Evolutionary conservation across 441 rosid species (phyloP).

Genomic region (Syzygium syzygioides): DNA sequence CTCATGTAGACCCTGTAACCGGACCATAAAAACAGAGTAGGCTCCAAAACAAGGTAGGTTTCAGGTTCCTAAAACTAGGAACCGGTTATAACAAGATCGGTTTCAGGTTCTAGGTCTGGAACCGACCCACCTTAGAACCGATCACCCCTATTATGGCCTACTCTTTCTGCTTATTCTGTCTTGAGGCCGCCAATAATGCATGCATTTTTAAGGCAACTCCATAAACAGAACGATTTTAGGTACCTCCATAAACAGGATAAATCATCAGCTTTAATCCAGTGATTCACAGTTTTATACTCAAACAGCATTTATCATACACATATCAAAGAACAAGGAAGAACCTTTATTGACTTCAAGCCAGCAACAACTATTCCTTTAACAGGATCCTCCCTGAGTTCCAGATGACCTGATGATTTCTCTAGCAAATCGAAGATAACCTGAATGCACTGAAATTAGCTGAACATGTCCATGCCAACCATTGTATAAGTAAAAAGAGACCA

Average conservation of each 20-base stretch:
- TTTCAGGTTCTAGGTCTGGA: too few relatives aligned
- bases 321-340: constrained; percentile 15
- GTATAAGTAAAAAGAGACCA: not conserved
- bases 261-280: not conserved
- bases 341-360: constrained; percentile 87
- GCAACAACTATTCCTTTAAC: constrained; percentile 82
- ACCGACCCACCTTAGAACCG: too few relatives aligned
- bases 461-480: not conserved
- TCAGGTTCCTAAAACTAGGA: too few relatives aligned
- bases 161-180: not conserved
- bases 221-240: not conserved
- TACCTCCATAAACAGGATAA: not conserved
- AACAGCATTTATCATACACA: not conserved
- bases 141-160: not conserved
- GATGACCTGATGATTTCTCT: constrained; percentile 82
- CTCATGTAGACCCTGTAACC: too few relatives aligned
- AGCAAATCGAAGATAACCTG: constrained; percentile 95
- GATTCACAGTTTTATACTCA: not conserved
- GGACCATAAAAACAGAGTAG: too few relatives aligned
- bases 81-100: too few relatives aligned
- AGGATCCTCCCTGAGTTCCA: constrained; percentile 98
- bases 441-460: constrained; percentile 7
- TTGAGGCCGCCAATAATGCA: not conserved
- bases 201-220: not conserved
- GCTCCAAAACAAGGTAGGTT: too few relatives aligned